phyloP scores from a whole-genome alignment of 495 filamentous ascomycete species.

The Beverwykella pulmonaria region DNA sequence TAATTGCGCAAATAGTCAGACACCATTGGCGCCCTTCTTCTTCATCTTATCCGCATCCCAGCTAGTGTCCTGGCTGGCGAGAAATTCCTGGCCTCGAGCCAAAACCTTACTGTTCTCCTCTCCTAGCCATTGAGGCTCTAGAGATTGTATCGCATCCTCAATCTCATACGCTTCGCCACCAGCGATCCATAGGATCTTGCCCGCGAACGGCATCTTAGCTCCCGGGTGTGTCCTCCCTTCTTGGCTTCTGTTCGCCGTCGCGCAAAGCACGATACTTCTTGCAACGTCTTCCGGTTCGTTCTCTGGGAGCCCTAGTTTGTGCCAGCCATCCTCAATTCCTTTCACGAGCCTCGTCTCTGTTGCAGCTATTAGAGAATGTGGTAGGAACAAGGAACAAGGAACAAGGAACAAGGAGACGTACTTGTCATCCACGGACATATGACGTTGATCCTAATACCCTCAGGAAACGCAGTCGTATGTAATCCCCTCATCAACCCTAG shows the following conservation, averaged over 20 bases:
- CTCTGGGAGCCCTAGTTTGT: slow-evolving; percentile 39
- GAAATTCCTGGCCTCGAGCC: slow-evolving; percentile 42
- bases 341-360: slow-evolving; percentile 45
- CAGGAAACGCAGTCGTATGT: slow-evolving; percentile 37
- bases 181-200: slow-evolving; percentile 44
- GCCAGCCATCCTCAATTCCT: slow-evolving; percentile 47
- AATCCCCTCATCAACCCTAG: slow-evolving; percentile 47
- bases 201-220: slow-evolving; percentile 42
- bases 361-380: background rate
- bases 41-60: slow-evolving; percentile 36
- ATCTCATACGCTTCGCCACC: slow-evolving; percentile 48
- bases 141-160: slow-evolving; percentile 42
- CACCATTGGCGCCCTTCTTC: background rate
- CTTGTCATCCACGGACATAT: slow-evolving; percentile 52
- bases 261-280: slow-evolving; percentile 42
- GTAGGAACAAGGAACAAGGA: background rate
- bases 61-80: slow-evolving; percentile 40
- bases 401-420: slow-evolving; percentile 24
- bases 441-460: slow-evolving; percentile 47
- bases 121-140: slow-evolving; percentile 47
- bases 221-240: slow-evolving; percentile 34
- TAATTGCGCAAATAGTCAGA: background rate
- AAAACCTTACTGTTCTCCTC: slow-evolving; percentile 42
- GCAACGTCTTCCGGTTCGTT: slow-evolving; percentile 47
- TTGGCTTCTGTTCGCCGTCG: slow-evolving; percentile 38